Base-by-base conservation (phyloP, 805 yeast genomes). In the Monosporozyma aquatica region DNA sequence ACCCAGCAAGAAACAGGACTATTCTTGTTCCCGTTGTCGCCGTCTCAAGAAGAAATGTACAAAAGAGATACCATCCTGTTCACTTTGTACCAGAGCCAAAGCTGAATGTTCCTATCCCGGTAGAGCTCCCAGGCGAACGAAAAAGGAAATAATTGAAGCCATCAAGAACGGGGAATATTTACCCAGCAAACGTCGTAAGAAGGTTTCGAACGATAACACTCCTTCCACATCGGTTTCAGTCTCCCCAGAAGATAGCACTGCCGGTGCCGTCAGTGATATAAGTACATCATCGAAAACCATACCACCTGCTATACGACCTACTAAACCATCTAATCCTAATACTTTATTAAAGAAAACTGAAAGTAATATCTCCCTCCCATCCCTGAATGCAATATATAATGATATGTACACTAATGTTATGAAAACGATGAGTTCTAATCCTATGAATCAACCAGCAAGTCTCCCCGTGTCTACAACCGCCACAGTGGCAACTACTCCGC, bases 41-140 rank as follows among this genome's bases (percentile, higher is more conserved):
- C 57, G 66, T 39, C 54, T 71, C 29, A 74, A 74, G 55, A 73
- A 73, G 55, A 70, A 68, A 47, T 74, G 79, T 50, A 60, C 72
- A 1, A 68, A 71, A 47, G 61, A 68, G 18, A 42, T 54, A 1
- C 77, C 78, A 0, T 55, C 49, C 14, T 74, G 79, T 48, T 43
- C 47, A 9, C 71, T 69, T 47, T 74, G 79, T 47, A 37, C 34
- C 9, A 66, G 59, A 43, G 65, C 69, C 6, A 56, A 58, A 6
- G 34, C 37, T 2, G 30, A 20, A 6, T 74, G 78, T 50, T 59
- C 57, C 32, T 72, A 73, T 48, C 68, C 70, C 3, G 70, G 71
- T 3, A 59, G 70, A 42, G 67, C 69, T 1, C 65, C 67, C 24
- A 61, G 72, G 51, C 51, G 75, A 54, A 62, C 62, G 46, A 45